Evolutionary conservation across 345 rosid species (phyloP).

Genomic region (Rhodamnia argentea): DNA sequence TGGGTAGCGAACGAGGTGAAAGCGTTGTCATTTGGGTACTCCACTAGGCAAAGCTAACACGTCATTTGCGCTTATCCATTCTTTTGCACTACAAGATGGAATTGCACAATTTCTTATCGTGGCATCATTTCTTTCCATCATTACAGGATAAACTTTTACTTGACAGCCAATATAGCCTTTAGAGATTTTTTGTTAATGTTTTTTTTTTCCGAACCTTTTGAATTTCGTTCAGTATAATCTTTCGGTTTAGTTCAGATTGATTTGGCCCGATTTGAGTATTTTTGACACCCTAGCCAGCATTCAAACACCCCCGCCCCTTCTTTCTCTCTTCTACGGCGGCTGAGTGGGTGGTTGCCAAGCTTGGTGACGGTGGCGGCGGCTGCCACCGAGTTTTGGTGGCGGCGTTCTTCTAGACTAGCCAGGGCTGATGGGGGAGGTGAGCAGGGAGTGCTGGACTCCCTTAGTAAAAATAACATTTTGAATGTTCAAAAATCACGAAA

Average conservation of each 20-base stretch:
- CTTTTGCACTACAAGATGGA: neutral
- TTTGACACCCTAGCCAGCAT: too few species aligned
- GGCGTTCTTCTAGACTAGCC: neutral
- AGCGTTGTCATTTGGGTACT: neutral
- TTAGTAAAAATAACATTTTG: neutral
- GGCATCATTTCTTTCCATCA: neutral
- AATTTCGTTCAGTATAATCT: too few species aligned
- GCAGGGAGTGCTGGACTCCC: neutral
- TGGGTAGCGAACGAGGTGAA: neutral
- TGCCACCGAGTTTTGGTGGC: neutral
- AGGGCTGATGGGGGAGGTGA: neutral
- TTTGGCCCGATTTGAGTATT: too few species aligned
- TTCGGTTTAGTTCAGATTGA: too few species aligned
- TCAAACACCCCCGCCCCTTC: too few species aligned
- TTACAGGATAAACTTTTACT: neutral
- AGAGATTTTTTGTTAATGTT: too few species aligned
- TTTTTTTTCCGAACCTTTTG: too few species aligned
- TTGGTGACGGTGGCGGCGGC: rapidly evolving
- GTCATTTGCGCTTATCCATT: neutral
- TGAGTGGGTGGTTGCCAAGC: neutral
- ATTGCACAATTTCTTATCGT: neutral
- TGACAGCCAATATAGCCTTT: too few species aligned
- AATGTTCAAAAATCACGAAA: neutral
- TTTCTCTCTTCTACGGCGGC: too few species aligned
- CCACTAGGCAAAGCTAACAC: neutral